Evolutionary conservation across 495 filamentous ascomycete genomes (phyloP), one percentile per base, ranked within the genome.

Genomic region (Talaromyces thailandensis): DNA sequence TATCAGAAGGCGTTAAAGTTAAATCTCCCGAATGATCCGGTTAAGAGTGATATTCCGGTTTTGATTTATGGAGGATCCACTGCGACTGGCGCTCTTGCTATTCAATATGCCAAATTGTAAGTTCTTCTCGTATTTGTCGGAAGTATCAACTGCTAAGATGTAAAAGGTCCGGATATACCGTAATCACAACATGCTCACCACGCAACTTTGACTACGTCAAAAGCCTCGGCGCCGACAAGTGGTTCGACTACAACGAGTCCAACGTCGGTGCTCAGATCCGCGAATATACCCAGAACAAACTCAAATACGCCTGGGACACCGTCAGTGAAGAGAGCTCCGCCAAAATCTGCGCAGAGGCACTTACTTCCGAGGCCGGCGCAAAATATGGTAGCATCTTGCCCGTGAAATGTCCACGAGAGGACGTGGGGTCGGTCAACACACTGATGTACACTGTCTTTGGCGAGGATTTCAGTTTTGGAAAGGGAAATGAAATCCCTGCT

Each of bases 111-210:
- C 8, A 75, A 70, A 56, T 62, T 75, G 65, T 73, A 62, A 63
- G 64, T 63, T 14, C 11, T 26, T 29, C 24, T 24, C n/a, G 1
- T 14, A 4, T 28, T 55, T 16, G 11, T 28, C n/a, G 3, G 26
- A 26, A 55, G 28, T 28, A 16, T 0, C 6, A 5, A 16, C 6
- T 23, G 12, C 26, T 55, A 9, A 26, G 6, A 16, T 4, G 18
- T 26, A 14, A 14, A 6, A 55, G 51, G 23, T 21, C 56, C 11
- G 56, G 56, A 9, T 37, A 32, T 21, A 35, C 56, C 18, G 74
- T 79, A 7, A 76, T 86, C 31, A 72, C 80, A 5, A 85, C 82
- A 0, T 84, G 83, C 62, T 86, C 84, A 0, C 77, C 79, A 0
- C 68, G 67, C 11, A 88, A 87, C 69, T 82, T 83, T 58, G 73